Base-by-base conservation (phyloP, 768 basidiomycete genomes). In the Leccinum uliginosum region DNA sequence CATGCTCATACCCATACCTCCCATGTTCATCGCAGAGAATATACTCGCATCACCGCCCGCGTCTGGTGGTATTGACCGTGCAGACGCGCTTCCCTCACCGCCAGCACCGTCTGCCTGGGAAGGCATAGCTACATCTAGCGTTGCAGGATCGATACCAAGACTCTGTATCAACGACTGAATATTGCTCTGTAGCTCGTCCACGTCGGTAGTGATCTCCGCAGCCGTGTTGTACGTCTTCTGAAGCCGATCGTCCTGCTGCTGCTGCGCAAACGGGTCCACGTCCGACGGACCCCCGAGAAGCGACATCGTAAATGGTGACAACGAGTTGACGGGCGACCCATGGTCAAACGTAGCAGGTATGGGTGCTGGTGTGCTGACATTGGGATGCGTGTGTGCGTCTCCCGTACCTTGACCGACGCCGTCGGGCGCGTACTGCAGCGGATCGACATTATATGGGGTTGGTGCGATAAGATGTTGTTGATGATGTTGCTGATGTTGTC, bases 131-230 rank as follows among this genome's bases (percentile, higher is more conserved):
- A 62, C 40, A 30, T 71, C 63, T 8, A 71, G 60, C n/a, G 64
- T 14, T 7, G 44, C 57, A 19, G 84, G 76, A 65, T 91, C 86
- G 49, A 89, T 69, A 7, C 87, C 88, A 47, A 92, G 78, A 49
- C 80, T 80, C 59, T 87, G 78, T 29, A 93, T 87, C 58, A 94
- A 75, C 6, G 81, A 80, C 57, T 89, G 81, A 44, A 95, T 84
- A 57, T 82, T 84, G 12, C 73, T 75, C 59, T 87, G 83, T 53
- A 93, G 71, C 35, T 82, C 81, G 59, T 86, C 84, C 26, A 93
- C 88, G 55, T 90, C 87, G 47, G 80, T 78, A 57, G 85, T 83
- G 46, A 93, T 85, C 59, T 87, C 86, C 26, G 77, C 67, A 0
- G 89, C 76, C 32, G 75, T 78, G 48, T 76, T 80, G 76, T 88